Conservation (phyloP, 768 basidiomycete genomes). For the Boletus subcaerulescens region DNA sequence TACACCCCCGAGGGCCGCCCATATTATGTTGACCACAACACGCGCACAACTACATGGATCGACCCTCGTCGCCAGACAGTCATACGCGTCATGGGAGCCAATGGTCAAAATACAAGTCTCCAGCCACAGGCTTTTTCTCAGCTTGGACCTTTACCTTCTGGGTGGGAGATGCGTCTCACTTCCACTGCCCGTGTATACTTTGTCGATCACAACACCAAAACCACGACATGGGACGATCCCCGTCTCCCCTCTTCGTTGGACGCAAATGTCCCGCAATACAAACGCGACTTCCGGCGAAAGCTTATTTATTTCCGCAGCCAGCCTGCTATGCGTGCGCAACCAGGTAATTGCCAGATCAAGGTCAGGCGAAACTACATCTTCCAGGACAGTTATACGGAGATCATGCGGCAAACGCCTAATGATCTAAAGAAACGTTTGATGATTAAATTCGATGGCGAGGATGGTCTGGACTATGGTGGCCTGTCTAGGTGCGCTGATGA, state of each 20-base stretch:
- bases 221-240: conserved; percentile 99
- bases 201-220: conserved; percentile 99
- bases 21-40: conserved; percentile 99
- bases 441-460: conserved; percentile 99
- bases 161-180: conserved; percentile 99
- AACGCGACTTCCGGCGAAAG: conserved; percentile 98
- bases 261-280: conserved; percentile 98
- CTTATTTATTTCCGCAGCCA: conserved; percentile 99
- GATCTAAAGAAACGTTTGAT: conserved; percentile 98
- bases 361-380: conserved; percentile 98
- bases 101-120: conserved; percentile 80
- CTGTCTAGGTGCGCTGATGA: conserved; percentile 71
- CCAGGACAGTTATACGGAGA: conserved; percentile 98
- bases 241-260: conserved; percentile 93
- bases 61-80: conserved; percentile 97
- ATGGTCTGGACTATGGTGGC: conserved; percentile 98
- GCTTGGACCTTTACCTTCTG: conserved; percentile 93
- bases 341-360: conserved; percentile 99
- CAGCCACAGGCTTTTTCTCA: conserved; percentile 97
- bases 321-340: conserved; percentile 96
- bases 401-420: conserved; percentile 98
- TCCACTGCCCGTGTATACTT: conserved; percentile 98
- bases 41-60: conserved; percentile 99
- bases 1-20: conserved; percentile 98
- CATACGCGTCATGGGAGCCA: conserved; percentile 94